Evolutionary conservation across 352 stramenopile genomes (phyloP).

Genomic region (Bremia lactucae): DNA sequence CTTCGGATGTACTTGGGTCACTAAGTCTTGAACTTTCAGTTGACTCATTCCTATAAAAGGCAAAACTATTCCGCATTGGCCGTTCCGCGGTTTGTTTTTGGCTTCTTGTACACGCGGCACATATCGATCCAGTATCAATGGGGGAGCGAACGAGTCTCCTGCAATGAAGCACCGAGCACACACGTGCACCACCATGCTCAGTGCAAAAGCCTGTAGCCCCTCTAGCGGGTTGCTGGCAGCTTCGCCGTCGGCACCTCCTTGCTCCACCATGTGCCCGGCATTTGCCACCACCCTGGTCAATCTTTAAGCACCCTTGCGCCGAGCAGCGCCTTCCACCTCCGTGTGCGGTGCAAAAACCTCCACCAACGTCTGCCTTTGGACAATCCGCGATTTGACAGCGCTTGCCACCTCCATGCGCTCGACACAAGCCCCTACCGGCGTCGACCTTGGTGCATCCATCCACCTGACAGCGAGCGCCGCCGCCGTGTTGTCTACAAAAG

Average conservation of each 20-base stretch:
- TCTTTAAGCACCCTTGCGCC: slow-evolving; percentile 62
- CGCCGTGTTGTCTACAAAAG: slow-evolving; percentile 64
- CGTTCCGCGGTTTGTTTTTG: slow-evolving; percentile 7
- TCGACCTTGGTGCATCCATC: slow-evolving; percentile 68
- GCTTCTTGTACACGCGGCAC: slow-evolving; percentile 28
- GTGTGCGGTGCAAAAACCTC: slow-evolving; percentile 72
- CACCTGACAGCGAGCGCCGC: slow-evolving; percentile 67
- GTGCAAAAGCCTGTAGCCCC: slow-evolving; percentile 50
- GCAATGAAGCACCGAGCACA: slow-evolving; percentile 51
- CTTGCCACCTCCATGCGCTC: slow-evolving; percentile 60
- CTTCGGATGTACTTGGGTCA: slow-evolving; percentile 4
- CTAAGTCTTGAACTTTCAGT: slow-evolving; percentile 12
- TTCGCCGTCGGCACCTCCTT: slow-evolving; percentile 40
- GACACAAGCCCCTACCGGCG: slow-evolving; percentile 59
- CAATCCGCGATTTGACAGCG: slow-evolving; percentile 47
- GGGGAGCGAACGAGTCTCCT: slow-evolving; percentile 42
- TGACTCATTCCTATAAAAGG: slow-evolving; percentile 10
- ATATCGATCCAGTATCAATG: slow-evolving; percentile 26
- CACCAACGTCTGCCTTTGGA: slow-evolving; percentile 69
- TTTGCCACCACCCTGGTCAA: slow-evolving; percentile 72
- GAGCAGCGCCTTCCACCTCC: slow-evolving; percentile 65
- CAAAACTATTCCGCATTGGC: no score
- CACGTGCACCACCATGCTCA: slow-evolving; percentile 45
- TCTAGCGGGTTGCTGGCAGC: slow-evolving; percentile 46
- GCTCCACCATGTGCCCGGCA: slow-evolving; percentile 68